These are phyloP conservation scores for Persicaria tinctoria DNA, from an alignment of 148 eudicot genomes.

Conservation along the genomic window DNA sequence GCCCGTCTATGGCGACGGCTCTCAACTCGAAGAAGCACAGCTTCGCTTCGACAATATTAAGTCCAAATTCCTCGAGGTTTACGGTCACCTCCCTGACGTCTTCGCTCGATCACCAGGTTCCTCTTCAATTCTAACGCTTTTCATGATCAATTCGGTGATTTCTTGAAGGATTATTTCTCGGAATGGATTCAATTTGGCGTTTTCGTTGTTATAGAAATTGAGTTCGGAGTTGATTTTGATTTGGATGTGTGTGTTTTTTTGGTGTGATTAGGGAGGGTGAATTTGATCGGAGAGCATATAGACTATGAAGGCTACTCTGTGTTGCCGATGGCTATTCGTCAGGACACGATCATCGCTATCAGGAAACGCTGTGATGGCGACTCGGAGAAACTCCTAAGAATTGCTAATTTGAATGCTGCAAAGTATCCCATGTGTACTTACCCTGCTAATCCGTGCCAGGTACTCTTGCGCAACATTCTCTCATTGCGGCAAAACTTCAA, in stretches of 20 bases:
- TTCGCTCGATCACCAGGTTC: constrained; percentile 89
- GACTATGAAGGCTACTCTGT: constrained; percentile 97
- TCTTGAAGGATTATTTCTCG: background rate
- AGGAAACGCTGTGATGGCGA: constrained; percentile 38
- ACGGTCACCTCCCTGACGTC: constrained; percentile 53
- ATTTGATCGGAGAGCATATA: constrained; percentile 96
- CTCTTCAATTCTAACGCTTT: background rate
- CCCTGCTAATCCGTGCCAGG: constrained; percentile 81
- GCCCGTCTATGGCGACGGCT: constrained; percentile 58
- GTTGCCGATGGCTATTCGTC: constrained; percentile 89
- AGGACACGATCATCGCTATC: constrained; percentile 80
- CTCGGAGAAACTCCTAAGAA: constrained; percentile 38
- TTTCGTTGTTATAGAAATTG: background rate
- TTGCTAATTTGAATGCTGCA: constrained; percentile 64
- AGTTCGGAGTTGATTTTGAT: background rate
- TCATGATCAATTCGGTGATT: background rate
- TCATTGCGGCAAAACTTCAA: background rate
- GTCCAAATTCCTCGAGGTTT: constrained; percentile 53
- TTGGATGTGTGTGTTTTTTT: constrained; percentile 1
- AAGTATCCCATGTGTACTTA: constrained; percentile 75
- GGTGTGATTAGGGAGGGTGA: constrained; percentile 54
- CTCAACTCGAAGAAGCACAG: constrained; percentile 71
- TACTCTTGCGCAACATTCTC: constrained; percentile 12
- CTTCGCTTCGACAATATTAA: constrained; percentile 56
- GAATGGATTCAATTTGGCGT: background rate